Base-by-base conservation (phyloP, 2,329 filamentous ascomycete genomes). In the Fusarium papillatum region DNA sequence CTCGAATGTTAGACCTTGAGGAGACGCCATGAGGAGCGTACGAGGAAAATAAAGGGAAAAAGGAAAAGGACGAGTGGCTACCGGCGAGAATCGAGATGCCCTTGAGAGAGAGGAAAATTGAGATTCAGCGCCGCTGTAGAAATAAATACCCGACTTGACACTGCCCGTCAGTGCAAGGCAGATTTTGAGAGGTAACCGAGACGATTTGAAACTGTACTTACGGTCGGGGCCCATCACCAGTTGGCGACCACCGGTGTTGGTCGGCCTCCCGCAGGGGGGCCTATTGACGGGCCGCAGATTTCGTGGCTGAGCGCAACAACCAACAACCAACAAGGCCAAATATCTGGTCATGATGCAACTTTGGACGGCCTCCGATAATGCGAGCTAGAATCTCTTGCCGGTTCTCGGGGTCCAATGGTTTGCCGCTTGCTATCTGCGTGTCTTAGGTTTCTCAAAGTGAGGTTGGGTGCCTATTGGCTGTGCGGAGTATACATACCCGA, bases 221-320 rank as follows among this genome's bases (percentile, higher is more conserved):
- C 10, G 57, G 57, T 6, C 57, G n/a, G 31, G 46, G 31, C 62
- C 41, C 19, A 31, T 55, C 50, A n/a, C 24, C 63, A 24, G 55
- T 26, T 59, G 63, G 63, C 31, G 17, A 67, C 29, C 46, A 67
- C 29, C 46, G 24, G 31, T 67, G 59, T 68, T 57, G 59, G 66
- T 48, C 43, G 59, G 66, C 60, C 66, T 55, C 43, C 50, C 38
- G 43, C 66, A 68, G 26, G 29, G 50, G 50, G 50, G 50, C 34
- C 26, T n/a, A 2, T 14, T 1, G 19, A n/a, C 50, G 31, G 59
- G 31, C 22, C 63, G 36, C 55, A 53, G 26, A 62, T 65, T 55
- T 55, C 50, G 50, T 65, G 13, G 39, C 41, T 50, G 41, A 19
- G 65, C 55, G 41, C 36, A 41, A n/a, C 50, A 61, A 41, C 31